Evolutionary conservation across 805 yeast species (phyloP).

Genomic region (Zygosaccharomyces lentus): DNA sequence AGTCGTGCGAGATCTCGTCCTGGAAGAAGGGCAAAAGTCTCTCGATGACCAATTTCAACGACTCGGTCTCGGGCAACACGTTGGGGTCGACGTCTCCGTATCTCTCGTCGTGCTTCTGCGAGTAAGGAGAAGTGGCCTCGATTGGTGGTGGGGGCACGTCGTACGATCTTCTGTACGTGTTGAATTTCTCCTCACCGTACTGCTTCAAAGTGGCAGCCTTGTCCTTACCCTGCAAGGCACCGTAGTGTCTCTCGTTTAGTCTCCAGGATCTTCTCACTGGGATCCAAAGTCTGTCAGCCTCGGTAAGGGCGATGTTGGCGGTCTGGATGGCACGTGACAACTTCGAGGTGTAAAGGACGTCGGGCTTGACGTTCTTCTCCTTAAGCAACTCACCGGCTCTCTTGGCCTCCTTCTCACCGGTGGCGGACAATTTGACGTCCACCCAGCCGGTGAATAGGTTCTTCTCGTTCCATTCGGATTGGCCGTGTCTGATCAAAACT

Average conservation of each 20-base stretch:
- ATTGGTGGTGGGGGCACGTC: slow-evolving; percentile 95
- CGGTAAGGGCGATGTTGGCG: slow-evolving; percentile 87
- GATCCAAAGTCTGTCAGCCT: slow-evolving; percentile 84
- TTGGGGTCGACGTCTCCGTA: slow-evolving; percentile 79
- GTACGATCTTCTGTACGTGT: slow-evolving; percentile 94
- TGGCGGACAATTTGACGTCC: slow-evolving; percentile 78
- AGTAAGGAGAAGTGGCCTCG: slow-evolving; percentile 69
- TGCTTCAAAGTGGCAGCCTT: slow-evolving; percentile 86
- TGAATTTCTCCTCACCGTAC: slow-evolving; percentile 91
- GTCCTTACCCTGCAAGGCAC: slow-evolving; percentile 98
- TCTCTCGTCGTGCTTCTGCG: slow-evolving; percentile 83
- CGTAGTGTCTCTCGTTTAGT: slow-evolving; percentile 98
- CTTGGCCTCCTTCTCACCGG: slow-evolving; percentile 85
- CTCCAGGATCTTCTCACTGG: slow-evolving; percentile 96
- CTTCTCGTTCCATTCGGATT: slow-evolving; percentile 98
- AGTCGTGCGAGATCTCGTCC: slow-evolving; percentile 80
- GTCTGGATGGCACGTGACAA: slow-evolving; percentile 95
- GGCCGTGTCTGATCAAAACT: slow-evolving; percentile 97
- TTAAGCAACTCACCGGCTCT: slow-evolving; percentile 90
- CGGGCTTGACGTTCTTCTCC: slow-evolving; percentile 82
- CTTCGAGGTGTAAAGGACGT: slow-evolving; percentile 83
- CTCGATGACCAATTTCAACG: slow-evolving; percentile 90
- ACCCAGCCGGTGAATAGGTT: slow-evolving; percentile 99
- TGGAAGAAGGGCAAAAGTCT: slow-evolving; percentile 97
- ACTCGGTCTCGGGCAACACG: slow-evolving; percentile 90